Evolutionary conservation across 495 filamentous ascomycete genomes (phyloP), one percentile per base, ranked within the genome.

Genomic region (Penicillium manginii): DNA sequence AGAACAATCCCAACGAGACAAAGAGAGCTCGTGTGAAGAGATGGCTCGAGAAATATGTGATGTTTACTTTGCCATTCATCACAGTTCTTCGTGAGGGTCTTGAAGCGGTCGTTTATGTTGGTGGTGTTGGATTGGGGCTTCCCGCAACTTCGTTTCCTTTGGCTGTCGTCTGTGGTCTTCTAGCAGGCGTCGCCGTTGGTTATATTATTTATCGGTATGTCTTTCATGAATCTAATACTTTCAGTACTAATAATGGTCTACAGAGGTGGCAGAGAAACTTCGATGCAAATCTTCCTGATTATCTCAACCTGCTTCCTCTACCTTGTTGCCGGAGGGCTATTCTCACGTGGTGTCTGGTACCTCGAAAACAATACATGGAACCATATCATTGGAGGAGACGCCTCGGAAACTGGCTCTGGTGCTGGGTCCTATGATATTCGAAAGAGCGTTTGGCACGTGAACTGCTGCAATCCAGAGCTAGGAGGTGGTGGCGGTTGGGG

Each of bases 361-460:
- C 83, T 94, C 46, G 81, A 94, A 63, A 76, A 73, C 61, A 73
- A 85, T 54, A 50, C 69, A 50, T 93, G 88, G 88, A 86, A 85
- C 57, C 78, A 84, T 12, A 19, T 79, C 7, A 77, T 89, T 40
- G 91, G 92, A 15, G 83, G 85, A 9, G 92, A 96, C 70, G 86
- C 84, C 2, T 78, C 83, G 0, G 92, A 96, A 67, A 76, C 82
- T 2, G 93, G 93, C 2, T 69, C 83, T 12, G 93, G 93, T 0
- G 82, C 92, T 0, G 93, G 93, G 3, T 94, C 90, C 0, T 97
- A 97, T 72, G 86, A 96, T 67, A 93, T 96, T 61, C 78, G 80
- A 32, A 74, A 86, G 59, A 92, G 85, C 49, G 92, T 96, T 3
- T 96, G 93, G 93, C 93, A 97, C 66, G 85, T 96, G 49, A 96